Evolutionary conservation across 345 rosid species (phyloP).

Genomic region (Hibiscus syriacus): DNA sequence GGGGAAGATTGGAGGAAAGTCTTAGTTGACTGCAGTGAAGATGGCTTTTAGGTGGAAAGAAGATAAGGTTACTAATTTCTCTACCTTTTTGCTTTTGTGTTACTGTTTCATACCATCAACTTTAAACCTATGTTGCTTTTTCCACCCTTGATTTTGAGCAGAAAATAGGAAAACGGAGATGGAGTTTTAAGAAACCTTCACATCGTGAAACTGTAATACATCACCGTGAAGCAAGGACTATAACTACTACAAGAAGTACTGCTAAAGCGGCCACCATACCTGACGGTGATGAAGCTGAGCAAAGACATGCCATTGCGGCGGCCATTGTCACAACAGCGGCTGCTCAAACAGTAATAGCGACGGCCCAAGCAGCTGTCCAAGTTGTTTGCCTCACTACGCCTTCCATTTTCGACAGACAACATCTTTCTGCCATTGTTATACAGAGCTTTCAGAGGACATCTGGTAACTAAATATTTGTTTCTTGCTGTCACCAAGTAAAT

Average conservation of each 20-base stretch:
- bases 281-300: conserved; percentile 15
- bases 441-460: too few species aligned
- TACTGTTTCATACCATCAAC: not conserved
- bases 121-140: not conserved
- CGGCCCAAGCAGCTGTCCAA: conserved; percentile 49
- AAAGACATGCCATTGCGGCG: conserved; percentile 40
- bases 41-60: conserved; percentile 57
- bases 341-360: conserved; percentile 52
- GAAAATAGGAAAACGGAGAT: conserved; percentile 65
- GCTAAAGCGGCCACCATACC: not conserved
- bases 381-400: conserved; percentile 39
- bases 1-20: conserved; percentile 61
- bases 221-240: conserved; percentile 23
- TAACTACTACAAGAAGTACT: conserved; percentile 4
- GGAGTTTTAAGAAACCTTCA: conserved; percentile 50
- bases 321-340: conserved; percentile 50
- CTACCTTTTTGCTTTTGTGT: not conserved
- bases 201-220: conserved; percentile 30
- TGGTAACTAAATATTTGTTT: conserved; percentile 24
- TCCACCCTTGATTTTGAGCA: conserved; percentile 21
- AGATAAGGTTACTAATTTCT: conserved; percentile 31
- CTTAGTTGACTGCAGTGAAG: conserved; percentile 68
- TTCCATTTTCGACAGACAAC: conserved; percentile 37
- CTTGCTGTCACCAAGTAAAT: conserved; percentile 20
- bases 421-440: conserved; percentile 53